A percentile compares a stretch with the other conserved stretches of the same genome.
Conservation (phyloP, 1,284 basidiomycete species). For the Cryptococcus sp. region DNA sequence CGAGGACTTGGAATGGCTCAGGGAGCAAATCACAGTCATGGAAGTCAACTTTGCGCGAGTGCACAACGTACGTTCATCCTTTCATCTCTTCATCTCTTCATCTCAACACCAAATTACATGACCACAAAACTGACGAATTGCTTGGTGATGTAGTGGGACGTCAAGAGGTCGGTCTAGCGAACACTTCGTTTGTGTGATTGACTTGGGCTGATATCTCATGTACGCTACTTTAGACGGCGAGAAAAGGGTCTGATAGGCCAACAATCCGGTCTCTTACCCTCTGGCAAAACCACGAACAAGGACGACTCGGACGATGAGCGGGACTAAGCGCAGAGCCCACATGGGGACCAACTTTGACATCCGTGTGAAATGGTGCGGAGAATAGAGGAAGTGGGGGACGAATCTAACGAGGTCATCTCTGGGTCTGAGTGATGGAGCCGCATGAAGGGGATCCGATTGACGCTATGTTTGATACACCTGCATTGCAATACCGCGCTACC, state of each 20-base stretch:
- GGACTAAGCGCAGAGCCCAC: slow-evolving; percentile 8
- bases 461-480: too few relatives aligned
- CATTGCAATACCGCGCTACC: too few relatives aligned
- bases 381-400: neutral
- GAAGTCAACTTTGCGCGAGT: slow-evolving; percentile 96
- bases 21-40: slow-evolving; percentile 96
- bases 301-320: slow-evolving; percentile 28
- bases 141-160: slow-evolving; percentile 46
- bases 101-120: too few relatives aligned
- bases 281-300: slow-evolving; percentile 12
- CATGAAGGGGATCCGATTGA: too few relatives aligned
- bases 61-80: slow-evolving; percentile 65
- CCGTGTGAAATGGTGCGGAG: too few relatives aligned
- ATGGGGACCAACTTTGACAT: too few relatives aligned
- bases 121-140: neutral
- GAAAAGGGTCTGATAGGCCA: slow-evolving; percentile 19
- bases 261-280: slow-evolving; percentile 20
- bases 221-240: slow-evolving; percentile 10
- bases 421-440: neutral
- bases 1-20: slow-evolving; percentile 89
- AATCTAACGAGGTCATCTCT: neutral
- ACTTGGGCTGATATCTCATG: too few relatives aligned
- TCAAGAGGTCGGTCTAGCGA: slow-evolving; percentile 37
- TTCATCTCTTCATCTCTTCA: neutral
- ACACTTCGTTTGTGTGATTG: too few relatives aligned